Percentiles rank a stretch among this genome's conserved stretches.
Conservation (phyloP, 306 rosid species). For the Pterocarpus macrocarpus region DNA sequence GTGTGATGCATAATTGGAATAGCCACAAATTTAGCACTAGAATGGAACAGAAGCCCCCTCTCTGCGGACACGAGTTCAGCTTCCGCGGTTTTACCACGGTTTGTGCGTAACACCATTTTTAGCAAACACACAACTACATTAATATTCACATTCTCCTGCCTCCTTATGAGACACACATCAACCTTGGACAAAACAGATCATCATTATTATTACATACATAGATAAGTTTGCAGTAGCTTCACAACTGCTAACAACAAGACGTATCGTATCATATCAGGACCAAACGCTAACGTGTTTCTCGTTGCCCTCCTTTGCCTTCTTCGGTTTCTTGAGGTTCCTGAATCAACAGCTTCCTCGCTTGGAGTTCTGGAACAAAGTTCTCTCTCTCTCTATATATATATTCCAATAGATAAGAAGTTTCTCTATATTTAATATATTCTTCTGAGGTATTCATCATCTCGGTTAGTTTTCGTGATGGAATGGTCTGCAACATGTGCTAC, state of each 20-base stretch:
- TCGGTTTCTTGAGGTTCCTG: not conserved
- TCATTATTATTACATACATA: not conserved
- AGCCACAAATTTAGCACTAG: constrained; percentile 28
- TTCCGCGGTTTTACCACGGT: constrained; percentile 37
- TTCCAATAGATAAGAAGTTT: not conserved
- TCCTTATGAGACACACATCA: not conserved
- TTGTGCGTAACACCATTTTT: constrained; percentile 25
- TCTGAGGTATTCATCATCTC: constrained; percentile 1
- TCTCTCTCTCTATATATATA: not conserved
- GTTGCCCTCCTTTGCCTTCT: not conserved
- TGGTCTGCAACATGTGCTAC: constrained; percentile 72
- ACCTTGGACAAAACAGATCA: not conserved
- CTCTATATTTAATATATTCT: not conserved
- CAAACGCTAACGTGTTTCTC: constrained; percentile 3
- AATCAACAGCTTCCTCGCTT: not conserved
- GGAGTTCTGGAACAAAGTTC: not conserved
- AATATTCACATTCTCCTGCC: not conserved
- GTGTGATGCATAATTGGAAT: constrained; percentile 28
- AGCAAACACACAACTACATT: not conserved
- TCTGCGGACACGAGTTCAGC: not conserved
- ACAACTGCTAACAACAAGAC: not conserved
- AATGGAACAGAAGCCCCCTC: constrained; percentile 23
- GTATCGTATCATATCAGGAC: not conserved
- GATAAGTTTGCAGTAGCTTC: not conserved
- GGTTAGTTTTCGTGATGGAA: constrained; percentile 48